Percentiles rank a stretch among this genome's conserved stretches.
phyloP scores from a whole-genome alignment of 2,329 filamentous ascomycete genomes.

The Colletotrichum shisoi region DNA sequence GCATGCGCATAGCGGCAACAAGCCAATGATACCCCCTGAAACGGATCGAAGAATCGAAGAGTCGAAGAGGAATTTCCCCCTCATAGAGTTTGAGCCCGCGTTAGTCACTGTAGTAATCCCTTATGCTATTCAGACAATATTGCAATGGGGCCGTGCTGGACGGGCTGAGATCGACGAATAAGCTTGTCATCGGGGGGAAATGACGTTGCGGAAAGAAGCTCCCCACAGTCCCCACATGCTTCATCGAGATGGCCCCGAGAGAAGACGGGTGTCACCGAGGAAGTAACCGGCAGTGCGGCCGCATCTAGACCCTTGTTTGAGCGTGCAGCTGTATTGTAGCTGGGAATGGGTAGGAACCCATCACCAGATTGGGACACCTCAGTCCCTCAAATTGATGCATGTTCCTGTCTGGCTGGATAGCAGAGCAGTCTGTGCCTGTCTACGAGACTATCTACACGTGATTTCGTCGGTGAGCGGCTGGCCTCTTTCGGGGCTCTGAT shows the following conservation, averaged over 20 bases:
- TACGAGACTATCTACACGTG: constrained; percentile 18
- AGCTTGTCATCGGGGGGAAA: constrained; percentile 34
- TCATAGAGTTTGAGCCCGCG: constrained; percentile 27
- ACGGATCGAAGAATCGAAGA: constrained; percentile 8
- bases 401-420: constrained; percentile 6
- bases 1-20: constrained; percentile 27
- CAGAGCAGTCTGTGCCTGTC: neutral
- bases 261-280: constrained; percentile 22
- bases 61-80: neutral
- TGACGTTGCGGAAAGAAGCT: constrained; percentile 31
- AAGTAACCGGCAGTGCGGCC: constrained; percentile 34
- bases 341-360: constrained; percentile 9
- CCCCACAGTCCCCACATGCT: constrained; percentile 30
- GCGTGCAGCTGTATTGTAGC: neutral
- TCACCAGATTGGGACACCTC: no score
- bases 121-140: constrained; percentile 37
- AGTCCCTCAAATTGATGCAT: neutral
- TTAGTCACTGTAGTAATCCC: constrained; percentile 24
- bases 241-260: constrained; percentile 37
- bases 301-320: constrained; percentile 21
- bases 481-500: constrained; percentile 1
- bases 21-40: constrained; percentile 38
- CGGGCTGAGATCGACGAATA: constrained; percentile 33
- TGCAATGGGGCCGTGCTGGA: constrained; percentile 28
- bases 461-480: neutral